Evolutionary conservation across 768 basidiomycete genomes (phyloP).

Genomic region (Leccinum boreale): DNA sequence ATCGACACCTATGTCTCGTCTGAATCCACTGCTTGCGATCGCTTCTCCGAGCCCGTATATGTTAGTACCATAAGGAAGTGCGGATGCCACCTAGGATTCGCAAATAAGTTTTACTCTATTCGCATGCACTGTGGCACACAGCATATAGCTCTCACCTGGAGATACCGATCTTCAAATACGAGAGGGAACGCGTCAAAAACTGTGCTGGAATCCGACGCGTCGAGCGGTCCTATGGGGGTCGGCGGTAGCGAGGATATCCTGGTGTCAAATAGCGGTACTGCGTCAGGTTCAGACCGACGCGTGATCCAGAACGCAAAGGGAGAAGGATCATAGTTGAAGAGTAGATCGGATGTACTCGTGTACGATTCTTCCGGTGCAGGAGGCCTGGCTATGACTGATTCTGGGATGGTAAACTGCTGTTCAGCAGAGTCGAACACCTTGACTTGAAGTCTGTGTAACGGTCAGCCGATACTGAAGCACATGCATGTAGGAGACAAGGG

Average conservation of each 20-base stretch:
- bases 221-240: slow-evolving; percentile 52
- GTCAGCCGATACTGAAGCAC: neutral
- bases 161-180: slow-evolving; percentile 75
- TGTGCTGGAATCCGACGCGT: slow-evolving; percentile 46
- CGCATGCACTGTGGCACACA: neutral
- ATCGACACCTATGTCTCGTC: slow-evolving; percentile 51
- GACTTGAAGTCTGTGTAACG: slow-evolving; percentile 54
- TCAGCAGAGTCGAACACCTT: slow-evolving; percentile 59
- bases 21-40: slow-evolving; percentile 62
- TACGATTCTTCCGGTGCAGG: slow-evolving; percentile 31
- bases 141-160: slow-evolving; percentile 44
- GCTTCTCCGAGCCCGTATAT: slow-evolving; percentile 78
- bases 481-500: neutral
- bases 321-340: slow-evolving; percentile 58
- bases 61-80: slow-evolving; percentile 62
- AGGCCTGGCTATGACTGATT: slow-evolving; percentile 46
- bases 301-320: slow-evolving; percentile 83
- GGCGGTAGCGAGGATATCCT: slow-evolving; percentile 55
- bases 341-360: slow-evolving; percentile 49
- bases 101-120: neutral
- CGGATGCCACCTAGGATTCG: slow-evolving; percentile 49
- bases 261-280: slow-evolving; percentile 65
- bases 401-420: slow-evolving; percentile 63
- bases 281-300: slow-evolving; percentile 53
- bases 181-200: slow-evolving; percentile 61